Evolutionary conservation across 805 yeast genomes (phyloP), one percentile per base, ranked within the genome.

Genomic region (Torulaspora maleeae): DNA sequence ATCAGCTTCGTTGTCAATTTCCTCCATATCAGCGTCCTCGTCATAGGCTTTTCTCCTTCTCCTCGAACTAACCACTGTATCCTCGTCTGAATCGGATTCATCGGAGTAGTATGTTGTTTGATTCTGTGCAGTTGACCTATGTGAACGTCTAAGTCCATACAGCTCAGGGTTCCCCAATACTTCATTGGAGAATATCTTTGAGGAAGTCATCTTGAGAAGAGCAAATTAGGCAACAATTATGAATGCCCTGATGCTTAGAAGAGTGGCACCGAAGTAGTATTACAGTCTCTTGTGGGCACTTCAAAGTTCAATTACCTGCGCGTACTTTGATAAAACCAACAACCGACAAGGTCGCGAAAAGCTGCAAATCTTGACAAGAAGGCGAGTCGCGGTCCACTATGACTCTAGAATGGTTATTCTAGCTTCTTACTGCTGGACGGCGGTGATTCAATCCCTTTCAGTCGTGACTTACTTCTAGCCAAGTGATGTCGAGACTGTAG

Each of bases 61-160:
- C 34, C 53, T 51, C 10, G 52, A 39, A 19, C 48, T 45, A 16
- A 58, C 61, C 2, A 61, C 68, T 13, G 62, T 67, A 17, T 67
- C 69, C 17, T 60, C 63, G 17, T 59, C 64, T 15, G 57, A 63
- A 5, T 55, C 59, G 24, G 48, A 41, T 37, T 58, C 59, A 17
- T 58, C 59, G 15, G 52, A 49, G 41, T 51, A 47, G 54, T 51
- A 38, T 47, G 49, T 40, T 47, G 54, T 45, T 27, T 56, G 66
- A 15, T 70, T 69, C 36, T 57, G 58, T 3, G 67, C 54, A 48
- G 80, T 71, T 8, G 83, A 79, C 56, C 93, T 72, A 35, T 80
- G 80, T 4, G 90, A 82, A 53, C 95, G 75, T 66, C 95, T 77
- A 44, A 86, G 71, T 1, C 95, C 95, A 55, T 86, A 86, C n/a